These are phyloP conservation scores for Actinomortierella wolfii DNA, from an alignment of 371 early-diverging fungal species.

Conservation along the genomic window DNA sequence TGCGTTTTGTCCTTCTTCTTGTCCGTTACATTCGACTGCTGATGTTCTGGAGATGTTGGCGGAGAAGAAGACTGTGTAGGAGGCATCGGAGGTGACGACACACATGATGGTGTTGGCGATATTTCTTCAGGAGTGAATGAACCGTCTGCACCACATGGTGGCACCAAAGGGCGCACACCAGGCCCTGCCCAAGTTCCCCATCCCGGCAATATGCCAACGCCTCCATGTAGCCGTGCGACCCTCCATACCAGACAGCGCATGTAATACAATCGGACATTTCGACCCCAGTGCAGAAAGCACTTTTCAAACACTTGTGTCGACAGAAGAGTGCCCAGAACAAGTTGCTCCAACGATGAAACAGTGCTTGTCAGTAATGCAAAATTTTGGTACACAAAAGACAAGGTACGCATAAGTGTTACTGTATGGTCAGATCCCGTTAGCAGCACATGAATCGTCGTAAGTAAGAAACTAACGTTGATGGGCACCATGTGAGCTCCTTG, in stretches of 20 bases:
- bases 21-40: too few species aligned
- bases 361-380: slow-evolving; percentile 55
- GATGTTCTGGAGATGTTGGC: too few species aligned
- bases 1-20: too few species aligned
- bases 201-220: slow-evolving; percentile 41
- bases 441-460: slow-evolving; percentile 51
- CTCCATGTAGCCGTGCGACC: slow-evolving; percentile 48
- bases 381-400: slow-evolving; percentile 58
- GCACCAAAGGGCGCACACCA: not conserved
- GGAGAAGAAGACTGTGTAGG: too few species aligned
- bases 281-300: slow-evolving; percentile 60
- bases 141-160: too few species aligned
- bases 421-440: slow-evolving; percentile 56
- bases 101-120: too few species aligned
- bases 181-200: slow-evolving; percentile 29
- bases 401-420: slow-evolving; percentile 53
- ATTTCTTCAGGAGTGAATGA: too few species aligned
- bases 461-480: slow-evolving; percentile 54
- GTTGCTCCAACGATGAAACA: slow-evolving; percentile 44
- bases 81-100: too few species aligned
- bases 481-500: slow-evolving; percentile 22
- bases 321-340: slow-evolving; percentile 51
- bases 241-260: slow-evolving; percentile 58
- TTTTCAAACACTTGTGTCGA: slow-evolving; percentile 53
- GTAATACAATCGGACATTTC: slow-evolving; percentile 57